A percentile compares a stretch with the other conserved stretches of the same genome.
Conservation (phyloP, 306 rosid species). For the Cercis canadensis region DNA sequence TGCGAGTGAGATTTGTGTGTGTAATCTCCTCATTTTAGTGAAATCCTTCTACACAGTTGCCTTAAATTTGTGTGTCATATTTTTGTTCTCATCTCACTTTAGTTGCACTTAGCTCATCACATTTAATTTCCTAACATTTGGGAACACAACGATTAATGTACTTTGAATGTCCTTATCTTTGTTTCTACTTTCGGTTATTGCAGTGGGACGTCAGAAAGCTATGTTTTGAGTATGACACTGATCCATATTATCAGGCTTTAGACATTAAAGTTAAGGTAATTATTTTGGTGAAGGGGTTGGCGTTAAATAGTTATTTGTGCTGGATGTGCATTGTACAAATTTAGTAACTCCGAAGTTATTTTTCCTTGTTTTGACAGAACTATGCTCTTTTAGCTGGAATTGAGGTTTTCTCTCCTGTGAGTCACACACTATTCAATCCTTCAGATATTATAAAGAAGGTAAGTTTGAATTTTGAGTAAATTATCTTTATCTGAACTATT, state of each 20-base stretch:
- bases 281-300: neutral
- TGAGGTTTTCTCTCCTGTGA: constrained; percentile 85
- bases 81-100: too few relatives aligned
- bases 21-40: too few relatives aligned
- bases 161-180: neutral
- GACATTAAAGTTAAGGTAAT: constrained; percentile 73
- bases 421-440: constrained; percentile 89
- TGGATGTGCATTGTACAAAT: too few relatives aligned
- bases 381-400: constrained; percentile 68
- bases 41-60: too few relatives aligned
- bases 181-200: constrained; percentile 30
- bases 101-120: too few relatives aligned
- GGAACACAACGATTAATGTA: too few relatives aligned
- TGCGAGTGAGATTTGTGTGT: too few relatives aligned
- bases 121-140: too few relatives aligned
- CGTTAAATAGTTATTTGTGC: too few relatives aligned
- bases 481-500: constrained; percentile 16
- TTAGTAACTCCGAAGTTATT: neutral
- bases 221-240: constrained; percentile 91
- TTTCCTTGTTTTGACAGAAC: constrained; percentile 40
- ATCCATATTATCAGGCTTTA: constrained; percentile 85
- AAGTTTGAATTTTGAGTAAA: constrained; percentile 31
- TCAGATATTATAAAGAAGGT: constrained; percentile 77
- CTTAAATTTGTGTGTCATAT: too few relatives aligned
- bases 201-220: constrained; percentile 83